These are phyloP conservation scores for Cryptosporidium bovis DNA, from an alignment of 169 alveolate genomes.

Conservation along the genomic window DNA sequence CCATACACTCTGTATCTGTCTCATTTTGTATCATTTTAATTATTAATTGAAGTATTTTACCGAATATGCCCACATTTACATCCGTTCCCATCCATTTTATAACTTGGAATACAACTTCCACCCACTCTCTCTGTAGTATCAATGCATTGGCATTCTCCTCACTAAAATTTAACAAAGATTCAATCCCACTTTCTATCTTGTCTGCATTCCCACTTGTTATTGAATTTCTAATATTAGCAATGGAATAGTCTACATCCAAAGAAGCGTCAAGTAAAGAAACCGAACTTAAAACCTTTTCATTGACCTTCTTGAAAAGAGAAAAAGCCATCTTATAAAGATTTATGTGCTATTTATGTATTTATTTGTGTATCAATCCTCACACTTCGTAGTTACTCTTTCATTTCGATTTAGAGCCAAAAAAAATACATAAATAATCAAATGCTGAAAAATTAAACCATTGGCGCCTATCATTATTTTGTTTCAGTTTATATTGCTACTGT, in stretches of 20 bases:
- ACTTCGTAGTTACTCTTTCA: conserved; percentile 2
- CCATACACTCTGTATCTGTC: not conserved
- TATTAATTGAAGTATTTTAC: conserved; percentile 35
- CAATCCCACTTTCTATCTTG: conserved; percentile 36
- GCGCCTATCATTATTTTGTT: no score
- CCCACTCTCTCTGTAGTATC: conserved; percentile 65
- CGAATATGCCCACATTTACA: conserved; percentile 8
- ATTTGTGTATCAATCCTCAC: not conserved
- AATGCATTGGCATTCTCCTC: conserved; percentile 44
- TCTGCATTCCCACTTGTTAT: not conserved
- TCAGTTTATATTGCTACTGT: no score
- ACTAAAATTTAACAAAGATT: conserved; percentile 45
- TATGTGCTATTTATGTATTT: not conserved
- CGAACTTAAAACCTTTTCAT: conserved; percentile 56
- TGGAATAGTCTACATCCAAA: conserved; percentile 51
- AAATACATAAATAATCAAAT: not conserved
- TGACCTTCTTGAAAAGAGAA: conserved; percentile 61
- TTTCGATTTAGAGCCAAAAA: not conserved
- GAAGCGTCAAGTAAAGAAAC: conserved; percentile 71
- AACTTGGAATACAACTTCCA: conserved; percentile 22
- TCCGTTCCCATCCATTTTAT: conserved; percentile 47
- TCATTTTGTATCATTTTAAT: conserved; percentile 40
- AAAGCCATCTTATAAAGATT: conserved; percentile 35
- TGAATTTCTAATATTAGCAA: conserved; percentile 32
- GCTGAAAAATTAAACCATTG: not conserved